phyloP scores from a whole-genome alignment of 495 filamentous ascomycete genomes.

The Choiromyces venosus region DNA sequence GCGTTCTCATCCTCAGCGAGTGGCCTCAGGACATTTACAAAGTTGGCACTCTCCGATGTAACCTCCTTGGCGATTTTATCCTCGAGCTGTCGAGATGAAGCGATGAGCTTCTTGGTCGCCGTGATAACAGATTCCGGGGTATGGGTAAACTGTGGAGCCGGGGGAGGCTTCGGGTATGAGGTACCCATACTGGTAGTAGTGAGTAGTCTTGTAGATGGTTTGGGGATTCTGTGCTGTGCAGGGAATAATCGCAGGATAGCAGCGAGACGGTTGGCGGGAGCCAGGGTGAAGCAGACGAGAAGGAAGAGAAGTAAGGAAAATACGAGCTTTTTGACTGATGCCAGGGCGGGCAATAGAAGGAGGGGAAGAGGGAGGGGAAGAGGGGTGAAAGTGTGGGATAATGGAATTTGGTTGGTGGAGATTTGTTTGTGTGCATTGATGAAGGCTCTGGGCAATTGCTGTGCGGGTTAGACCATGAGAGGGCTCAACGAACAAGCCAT shows the following conservation, averaged over 20 bases:
- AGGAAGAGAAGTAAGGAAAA: conserved; percentile 27
- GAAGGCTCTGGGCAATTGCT: background rate
- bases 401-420: background rate
- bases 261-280: conserved; percentile 46
- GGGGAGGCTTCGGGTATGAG: conserved; percentile 50
- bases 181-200: conserved; percentile 61
- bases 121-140: conserved; percentile 69
- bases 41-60: conserved; percentile 59
- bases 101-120: conserved; percentile 70
- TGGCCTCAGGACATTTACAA: conserved; percentile 59
- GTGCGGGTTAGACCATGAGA: too few species aligned
- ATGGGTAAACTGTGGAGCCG: conserved; percentile 64
- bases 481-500: too few species aligned
- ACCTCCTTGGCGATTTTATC: conserved; percentile 69
- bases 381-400: conserved; percentile 24
- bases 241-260: conserved; percentile 41
- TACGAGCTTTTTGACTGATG: conserved; percentile 4
- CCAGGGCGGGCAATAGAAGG: conserved; percentile 22
- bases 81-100: conserved; percentile 60
- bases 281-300: conserved; percentile 44
- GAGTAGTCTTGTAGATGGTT: conserved; percentile 47
- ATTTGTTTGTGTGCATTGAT: background rate
- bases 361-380: conserved; percentile 18
- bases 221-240: conserved; percentile 47
- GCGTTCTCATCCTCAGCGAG: conserved; percentile 64